Evolutionary conservation across 2,329 filamentous ascomycete genomes (phyloP).

Genomic region (Coniochaeta prunicola): DNA sequence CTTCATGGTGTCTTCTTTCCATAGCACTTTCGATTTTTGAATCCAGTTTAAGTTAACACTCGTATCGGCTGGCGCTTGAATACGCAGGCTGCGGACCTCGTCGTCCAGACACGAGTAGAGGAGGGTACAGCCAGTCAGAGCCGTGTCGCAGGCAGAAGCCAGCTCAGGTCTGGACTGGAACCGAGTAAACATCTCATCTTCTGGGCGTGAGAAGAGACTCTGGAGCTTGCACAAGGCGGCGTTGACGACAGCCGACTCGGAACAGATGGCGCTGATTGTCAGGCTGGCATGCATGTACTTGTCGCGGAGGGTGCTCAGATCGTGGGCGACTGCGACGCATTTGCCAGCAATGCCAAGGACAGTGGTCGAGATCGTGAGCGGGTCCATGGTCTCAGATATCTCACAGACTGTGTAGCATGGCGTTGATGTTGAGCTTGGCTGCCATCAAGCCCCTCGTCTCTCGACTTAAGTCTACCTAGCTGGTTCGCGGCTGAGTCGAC

Average conservation of each 20-base stretch:
- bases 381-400: background rate
- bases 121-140: background rate
- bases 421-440: background rate
- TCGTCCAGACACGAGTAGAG: background rate
- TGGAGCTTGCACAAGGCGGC: background rate
- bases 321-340: background rate
- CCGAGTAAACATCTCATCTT: background rate
- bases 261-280: background rate
- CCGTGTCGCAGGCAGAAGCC: background rate
- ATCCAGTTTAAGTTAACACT: background rate
- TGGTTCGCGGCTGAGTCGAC: background rate
- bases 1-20: background rate
- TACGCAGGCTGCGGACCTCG: background rate
- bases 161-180: background rate
- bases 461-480: background rate
- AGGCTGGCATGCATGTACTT: background rate
- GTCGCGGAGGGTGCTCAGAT: background rate
- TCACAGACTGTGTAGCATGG: background rate
- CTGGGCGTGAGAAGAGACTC: background rate
- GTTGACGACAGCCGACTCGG: background rate
- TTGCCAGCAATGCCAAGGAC: background rate
- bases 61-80: background rate
- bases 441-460: background rate
- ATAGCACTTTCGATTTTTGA: background rate
- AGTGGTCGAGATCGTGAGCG: background rate